Evolutionary conservation across 805 yeast species (phyloP).

Genomic region (Monosporozyma aquatica): DNA sequence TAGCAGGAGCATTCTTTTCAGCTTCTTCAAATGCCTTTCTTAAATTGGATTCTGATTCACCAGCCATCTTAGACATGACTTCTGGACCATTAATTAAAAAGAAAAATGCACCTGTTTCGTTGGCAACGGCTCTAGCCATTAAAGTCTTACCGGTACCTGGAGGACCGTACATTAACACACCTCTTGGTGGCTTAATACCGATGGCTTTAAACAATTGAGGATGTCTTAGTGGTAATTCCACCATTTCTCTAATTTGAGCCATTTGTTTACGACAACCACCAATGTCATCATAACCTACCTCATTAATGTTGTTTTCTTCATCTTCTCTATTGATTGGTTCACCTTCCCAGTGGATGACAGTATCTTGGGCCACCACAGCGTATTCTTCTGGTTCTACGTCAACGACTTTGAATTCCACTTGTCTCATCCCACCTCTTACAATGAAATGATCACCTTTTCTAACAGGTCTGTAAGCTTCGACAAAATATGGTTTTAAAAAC

Average conservation of each 20-base stretch:
- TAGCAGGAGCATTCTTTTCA: conserved; percentile 96
- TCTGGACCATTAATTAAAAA: conserved; percentile 98
- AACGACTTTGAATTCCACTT: conserved; percentile 96
- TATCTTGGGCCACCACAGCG: conserved; percentile 97
- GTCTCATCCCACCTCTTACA: conserved; percentile 98
- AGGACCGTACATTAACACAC: conserved; percentile 96
- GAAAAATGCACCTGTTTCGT: conserved; percentile 98
- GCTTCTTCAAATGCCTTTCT: conserved; percentile 99
- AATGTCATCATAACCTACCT: conserved; percentile 97
- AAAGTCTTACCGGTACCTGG: conserved; percentile 99
- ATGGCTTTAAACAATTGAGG: conserved; percentile 96
- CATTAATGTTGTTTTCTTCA: conserved; percentile 81
- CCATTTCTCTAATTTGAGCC: conserved; percentile 98
- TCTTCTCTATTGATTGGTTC: conserved; percentile 72
- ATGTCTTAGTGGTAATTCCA: conserved; percentile 95
- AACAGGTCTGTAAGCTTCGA: conserved; percentile 97
- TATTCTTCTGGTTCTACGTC: conserved; percentile 96
- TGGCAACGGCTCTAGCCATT: conserved; percentile 99
- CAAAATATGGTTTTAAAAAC: conserved; percentile 93
- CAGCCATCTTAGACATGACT: conserved; percentile 99
- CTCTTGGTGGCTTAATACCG: conserved; percentile 98
- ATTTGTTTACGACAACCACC: conserved; percentile 99
- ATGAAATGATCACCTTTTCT: conserved; percentile 95
- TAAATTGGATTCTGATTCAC: conserved; percentile 94
- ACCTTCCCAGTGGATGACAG: conserved; percentile 96